phyloP scores from a whole-genome alignment of 148 eudicot genomes.

The Drosera capensis region DNA sequence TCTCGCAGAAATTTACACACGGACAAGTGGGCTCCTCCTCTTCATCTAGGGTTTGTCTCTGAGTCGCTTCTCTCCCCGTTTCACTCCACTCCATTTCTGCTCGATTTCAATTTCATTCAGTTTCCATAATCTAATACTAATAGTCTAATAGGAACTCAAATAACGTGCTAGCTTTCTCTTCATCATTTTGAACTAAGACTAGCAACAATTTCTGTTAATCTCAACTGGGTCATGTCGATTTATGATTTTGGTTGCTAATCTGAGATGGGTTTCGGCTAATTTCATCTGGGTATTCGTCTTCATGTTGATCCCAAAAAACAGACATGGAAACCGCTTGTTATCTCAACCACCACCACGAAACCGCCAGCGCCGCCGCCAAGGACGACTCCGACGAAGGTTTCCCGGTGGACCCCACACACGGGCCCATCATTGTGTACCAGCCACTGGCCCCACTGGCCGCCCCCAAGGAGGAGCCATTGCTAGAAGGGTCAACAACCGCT shows the following conservation, averaged over 20 bases:
- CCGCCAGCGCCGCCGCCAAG: neutral
- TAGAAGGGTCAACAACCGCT: slow-evolving; percentile 1
- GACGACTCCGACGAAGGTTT: neutral
- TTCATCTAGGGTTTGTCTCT: too few species aligned
- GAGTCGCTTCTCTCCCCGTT: too few species aligned
- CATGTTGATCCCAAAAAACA: neutral
- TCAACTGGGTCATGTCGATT: too few species aligned
- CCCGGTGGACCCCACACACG: slow-evolving; percentile 18
- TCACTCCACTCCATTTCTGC: too few species aligned
- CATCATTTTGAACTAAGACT: too few species aligned
- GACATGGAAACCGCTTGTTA: neutral
- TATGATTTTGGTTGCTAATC: neutral
- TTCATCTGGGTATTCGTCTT: neutral
- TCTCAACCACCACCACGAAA: neutral
- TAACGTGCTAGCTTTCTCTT: too few species aligned
- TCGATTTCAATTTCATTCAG: too few species aligned
- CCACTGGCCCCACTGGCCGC: slow-evolving; percentile 9
- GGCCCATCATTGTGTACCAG: slow-evolving; percentile 9
- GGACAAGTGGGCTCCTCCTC: too few species aligned
- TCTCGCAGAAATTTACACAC: too few species aligned
- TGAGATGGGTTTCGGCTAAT: neutral
- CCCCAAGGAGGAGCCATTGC: slow-evolving; percentile 39
- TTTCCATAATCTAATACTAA: too few species aligned
- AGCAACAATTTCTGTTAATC: too few species aligned
- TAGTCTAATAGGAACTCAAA: too few species aligned